Percentiles rank a stretch among this genome's conserved stretches.
phyloP scores from a whole-genome alignment of 2,329 filamentous ascomycete species.

The Cryphonectria japonica region DNA sequence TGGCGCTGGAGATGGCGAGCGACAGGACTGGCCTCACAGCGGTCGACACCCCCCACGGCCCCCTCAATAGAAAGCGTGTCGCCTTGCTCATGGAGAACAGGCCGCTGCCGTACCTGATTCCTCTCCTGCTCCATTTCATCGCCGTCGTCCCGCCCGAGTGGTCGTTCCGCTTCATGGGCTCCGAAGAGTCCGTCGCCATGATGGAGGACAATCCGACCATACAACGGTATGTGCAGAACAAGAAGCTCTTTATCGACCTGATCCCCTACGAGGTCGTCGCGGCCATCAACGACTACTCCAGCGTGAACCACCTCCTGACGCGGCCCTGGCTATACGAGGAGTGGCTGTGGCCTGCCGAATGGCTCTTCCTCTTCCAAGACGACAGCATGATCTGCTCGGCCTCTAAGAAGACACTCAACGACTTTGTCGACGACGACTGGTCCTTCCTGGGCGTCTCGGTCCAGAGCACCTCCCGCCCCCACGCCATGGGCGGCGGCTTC shows the following conservation, averaged over 20 bases:
- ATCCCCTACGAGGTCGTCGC: slow-evolving; percentile 53
- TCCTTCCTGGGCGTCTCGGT: slow-evolving; percentile 16
- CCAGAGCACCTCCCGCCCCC: not conserved
- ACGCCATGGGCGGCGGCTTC: slow-evolving; percentile 51
- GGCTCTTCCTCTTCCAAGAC: slow-evolving; percentile 58
- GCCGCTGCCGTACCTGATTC: slow-evolving; percentile 51
- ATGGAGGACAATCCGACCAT: slow-evolving; percentile 22
- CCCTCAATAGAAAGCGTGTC: slow-evolving; percentile 36
- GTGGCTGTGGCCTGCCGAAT: slow-evolving; percentile 53
- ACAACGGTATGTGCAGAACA: slow-evolving; percentile 40
- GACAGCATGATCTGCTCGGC: slow-evolving; percentile 62
- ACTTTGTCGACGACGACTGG: slow-evolving; percentile 58
- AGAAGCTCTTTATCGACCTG: slow-evolving; percentile 54
- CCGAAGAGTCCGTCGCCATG: slow-evolving; percentile 46
- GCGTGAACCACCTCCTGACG: slow-evolving; percentile 57
- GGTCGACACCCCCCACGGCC: not conserved
- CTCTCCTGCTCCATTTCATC: slow-evolving; percentile 60
- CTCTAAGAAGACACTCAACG: slow-evolving; percentile 48
- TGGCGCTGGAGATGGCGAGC: slow-evolving; percentile 5
- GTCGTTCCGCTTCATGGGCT: slow-evolving; percentile 61
- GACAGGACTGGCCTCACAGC: slow-evolving; percentile 9
- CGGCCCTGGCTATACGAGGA: slow-evolving; percentile 55
- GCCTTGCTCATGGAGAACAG: slow-evolving; percentile 60
- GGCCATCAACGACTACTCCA: slow-evolving; percentile 52
- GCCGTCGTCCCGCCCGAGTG: slow-evolving; percentile 59